A percentile compares a stretch with the other conserved stretches of the same genome.
Conservation (phyloP, 1,284 basidiomycete species). For the Ganoderma leucocontextum region DNA sequence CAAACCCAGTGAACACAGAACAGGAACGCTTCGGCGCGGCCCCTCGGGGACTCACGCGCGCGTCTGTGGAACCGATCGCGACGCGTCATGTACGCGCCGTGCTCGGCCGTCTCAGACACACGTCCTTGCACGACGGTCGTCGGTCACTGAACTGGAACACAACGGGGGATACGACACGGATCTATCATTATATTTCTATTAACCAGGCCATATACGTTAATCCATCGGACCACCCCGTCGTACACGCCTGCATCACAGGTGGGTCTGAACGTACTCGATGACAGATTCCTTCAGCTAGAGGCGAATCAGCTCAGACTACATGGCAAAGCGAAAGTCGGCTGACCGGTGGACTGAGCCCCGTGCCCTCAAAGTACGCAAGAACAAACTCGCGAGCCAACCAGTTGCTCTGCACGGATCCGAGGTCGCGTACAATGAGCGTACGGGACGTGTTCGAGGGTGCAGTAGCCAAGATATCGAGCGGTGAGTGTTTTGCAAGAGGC, state of each 20-base stretch:
- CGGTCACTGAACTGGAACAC: background rate
- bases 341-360: slow-evolving; percentile 76
- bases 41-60: slow-evolving; percentile 15
- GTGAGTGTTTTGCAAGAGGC: slow-evolving; percentile 66
- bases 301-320: background rate
- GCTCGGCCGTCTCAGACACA: background rate
- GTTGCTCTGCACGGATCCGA: slow-evolving; percentile 73
- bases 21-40: slow-evolving; percentile 19
- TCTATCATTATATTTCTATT: background rate
- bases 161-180: background rate
- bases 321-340: slow-evolving; percentile 37
- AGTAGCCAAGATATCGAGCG: slow-evolving; percentile 74
- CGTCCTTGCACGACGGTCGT: background rate
- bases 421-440: slow-evolving; percentile 70
- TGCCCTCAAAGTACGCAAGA: slow-evolving; percentile 76
- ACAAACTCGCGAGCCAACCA: slow-evolving; percentile 81
- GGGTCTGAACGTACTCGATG: slow-evolving; percentile 33
- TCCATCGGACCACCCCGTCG: background rate
- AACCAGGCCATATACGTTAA: background rate
- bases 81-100: slow-evolving; percentile 12
- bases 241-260: slow-evolving; percentile 13
- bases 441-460: slow-evolving; percentile 58
- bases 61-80: slow-evolving; percentile 12
- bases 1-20: background rate
- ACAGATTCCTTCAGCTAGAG: slow-evolving; percentile 42